Percentiles rank a stretch among this genome's conserved stretches.
Conservation (phyloP, 2,329 filamentous ascomycete species). For the Cordyceps cateniannulata region DNA sequence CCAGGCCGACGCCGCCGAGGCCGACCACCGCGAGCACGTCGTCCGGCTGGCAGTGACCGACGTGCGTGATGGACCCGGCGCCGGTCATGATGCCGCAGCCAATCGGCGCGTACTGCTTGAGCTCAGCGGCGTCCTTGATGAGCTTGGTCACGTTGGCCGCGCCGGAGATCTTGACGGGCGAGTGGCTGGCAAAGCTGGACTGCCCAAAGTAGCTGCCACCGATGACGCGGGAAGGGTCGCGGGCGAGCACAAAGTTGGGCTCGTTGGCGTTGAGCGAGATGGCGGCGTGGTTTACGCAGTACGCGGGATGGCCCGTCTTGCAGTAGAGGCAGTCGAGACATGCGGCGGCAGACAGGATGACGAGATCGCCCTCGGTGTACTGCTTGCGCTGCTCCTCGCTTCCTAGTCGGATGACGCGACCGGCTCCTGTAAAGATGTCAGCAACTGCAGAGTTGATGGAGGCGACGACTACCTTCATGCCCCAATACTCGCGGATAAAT, state of each 20-base stretch:
- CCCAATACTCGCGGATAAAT: constrained; percentile 1
- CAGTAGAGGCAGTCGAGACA: constrained; percentile 2
- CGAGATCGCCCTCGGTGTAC: background rate
- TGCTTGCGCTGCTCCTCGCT: background rate
- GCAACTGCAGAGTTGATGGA: background rate
- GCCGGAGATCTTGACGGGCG: constrained; percentile 1
- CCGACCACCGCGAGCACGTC: constrained; percentile 1
- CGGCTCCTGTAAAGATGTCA: background rate
- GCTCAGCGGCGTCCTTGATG: background rate
- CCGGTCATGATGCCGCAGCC: constrained; percentile 10
- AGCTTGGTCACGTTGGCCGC: constrained; percentile 2
- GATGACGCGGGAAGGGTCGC: constrained; percentile 1
- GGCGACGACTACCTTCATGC: background rate
- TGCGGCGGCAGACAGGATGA: constrained; percentile 1
- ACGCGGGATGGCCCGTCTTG: background rate
- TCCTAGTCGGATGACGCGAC: background rate
- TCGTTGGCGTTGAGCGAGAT: background rate
- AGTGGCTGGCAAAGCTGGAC: constrained; percentile 1
- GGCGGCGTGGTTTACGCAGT: constrained; percentile 1
- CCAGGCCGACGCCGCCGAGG: constrained; percentile 2
- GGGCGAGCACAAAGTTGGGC: constrained; percentile 4
- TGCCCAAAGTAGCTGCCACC: constrained; percentile 9
- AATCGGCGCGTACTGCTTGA: background rate
- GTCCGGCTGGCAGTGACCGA: background rate
- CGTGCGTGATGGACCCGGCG: constrained; percentile 6